phyloP scores from a whole-genome alignment of 2,329 filamentous ascomycete genomes.

The Helotiales sp. region DNA sequence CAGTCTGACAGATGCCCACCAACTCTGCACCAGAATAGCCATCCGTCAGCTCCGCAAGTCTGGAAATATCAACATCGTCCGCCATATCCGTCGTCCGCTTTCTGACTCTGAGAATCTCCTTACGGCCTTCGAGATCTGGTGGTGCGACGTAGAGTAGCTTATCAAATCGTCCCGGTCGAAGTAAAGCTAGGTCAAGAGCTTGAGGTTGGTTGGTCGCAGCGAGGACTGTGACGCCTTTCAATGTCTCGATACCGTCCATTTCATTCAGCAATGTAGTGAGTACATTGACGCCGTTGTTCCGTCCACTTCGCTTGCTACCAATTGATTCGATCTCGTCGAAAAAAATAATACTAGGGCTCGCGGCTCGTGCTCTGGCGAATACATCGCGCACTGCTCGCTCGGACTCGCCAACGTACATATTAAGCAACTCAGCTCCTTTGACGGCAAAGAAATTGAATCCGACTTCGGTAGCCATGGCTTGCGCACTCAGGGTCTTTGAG shows the following conservation, averaged over 20 bases:
- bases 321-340: constrained; percentile 97
- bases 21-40: constrained; percentile 90
- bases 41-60: constrained; percentile 68
- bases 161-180: constrained; percentile 86
- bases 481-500: constrained; percentile 90
- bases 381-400: constrained; percentile 85
- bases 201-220: constrained; percentile 93
- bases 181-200: constrained; percentile 80
- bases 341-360: constrained; percentile 90
- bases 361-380: constrained; percentile 84
- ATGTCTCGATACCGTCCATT: constrained; percentile 90
- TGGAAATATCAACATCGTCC: constrained; percentile 67
- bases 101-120: constrained; percentile 76
- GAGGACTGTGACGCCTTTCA: constrained; percentile 83
- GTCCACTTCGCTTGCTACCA: constrained; percentile 51
- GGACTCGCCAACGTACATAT: constrained; percentile 96
- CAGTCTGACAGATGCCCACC: constrained; percentile 60
- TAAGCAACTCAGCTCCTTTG: constrained; percentile 90
- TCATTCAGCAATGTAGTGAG: constrained; percentile 89
- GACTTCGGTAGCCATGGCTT: constrained; percentile 88
- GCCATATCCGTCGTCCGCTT: constrained; percentile 64
- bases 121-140: constrained; percentile 73
- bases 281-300: constrained; percentile 71
- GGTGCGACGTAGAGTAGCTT: constrained; percentile 84
- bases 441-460: constrained; percentile 93